phyloP scores from a whole-genome alignment of 208 protist genomes.

The Endotrypanum monterogeii region DNA sequence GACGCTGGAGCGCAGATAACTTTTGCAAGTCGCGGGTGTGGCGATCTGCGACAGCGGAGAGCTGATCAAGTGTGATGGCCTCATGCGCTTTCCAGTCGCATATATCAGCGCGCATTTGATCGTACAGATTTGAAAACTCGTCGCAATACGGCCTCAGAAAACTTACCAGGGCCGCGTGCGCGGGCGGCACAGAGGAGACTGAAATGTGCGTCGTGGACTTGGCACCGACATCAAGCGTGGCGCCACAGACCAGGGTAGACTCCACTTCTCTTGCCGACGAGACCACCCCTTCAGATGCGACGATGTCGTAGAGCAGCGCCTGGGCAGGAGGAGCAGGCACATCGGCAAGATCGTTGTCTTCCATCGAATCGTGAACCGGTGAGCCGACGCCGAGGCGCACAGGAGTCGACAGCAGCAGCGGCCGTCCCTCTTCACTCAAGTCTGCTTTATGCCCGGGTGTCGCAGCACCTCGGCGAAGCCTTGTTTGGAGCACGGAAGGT shows the following conservation, averaged over 20 bases:
- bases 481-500: constrained; percentile 20
- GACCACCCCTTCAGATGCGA: neutral
- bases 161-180: constrained; percentile 6
- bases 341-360: neutral
- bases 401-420: neutral
- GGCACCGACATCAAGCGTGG: neutral
- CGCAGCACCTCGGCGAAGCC: neutral
- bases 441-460: neutral
- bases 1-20: constrained; percentile 19
- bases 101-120: constrained; percentile 15
- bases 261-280: neutral
- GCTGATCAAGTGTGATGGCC: constrained; percentile 4
- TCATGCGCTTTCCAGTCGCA: constrained; percentile 20
- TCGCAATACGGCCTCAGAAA: constrained; percentile 28
- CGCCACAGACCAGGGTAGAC: neutral
- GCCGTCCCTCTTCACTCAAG: neutral
- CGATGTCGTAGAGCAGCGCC: constrained; percentile 10
- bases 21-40: constrained; percentile 20
- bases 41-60: constrained; percentile 16
- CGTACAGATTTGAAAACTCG: constrained; percentile 15
- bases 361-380: neutral
- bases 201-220: neutral
- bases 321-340: constrained; percentile 7
- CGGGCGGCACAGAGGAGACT: neutral
- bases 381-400: neutral